phyloP scores from a whole-genome alignment of 495 filamentous ascomycete species.

The Podospora appendiculata region DNA sequence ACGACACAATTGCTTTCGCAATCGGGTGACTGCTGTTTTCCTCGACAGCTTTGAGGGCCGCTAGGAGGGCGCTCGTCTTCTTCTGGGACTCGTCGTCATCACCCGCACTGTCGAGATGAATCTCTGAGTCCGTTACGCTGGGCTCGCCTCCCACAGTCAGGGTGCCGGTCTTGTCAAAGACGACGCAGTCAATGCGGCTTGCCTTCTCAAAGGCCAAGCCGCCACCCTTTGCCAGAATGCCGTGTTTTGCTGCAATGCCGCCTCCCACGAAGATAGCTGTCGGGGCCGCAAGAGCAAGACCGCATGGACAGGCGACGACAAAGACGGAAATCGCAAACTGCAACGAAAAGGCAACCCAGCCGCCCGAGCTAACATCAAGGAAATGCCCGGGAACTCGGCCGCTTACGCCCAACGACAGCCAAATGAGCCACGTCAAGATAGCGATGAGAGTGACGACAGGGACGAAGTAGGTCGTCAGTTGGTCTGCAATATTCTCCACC shows the following conservation, averaged over 20 bases:
- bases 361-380: conserved; percentile 57
- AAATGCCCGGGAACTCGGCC: conserved; percentile 60
- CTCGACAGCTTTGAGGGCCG: conserved; percentile 60
- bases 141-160: conserved; percentile 80
- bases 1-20: conserved; percentile 68
- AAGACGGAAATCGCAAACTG: conserved; percentile 94
- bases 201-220: conserved; percentile 95
- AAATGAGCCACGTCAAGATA: conserved; percentile 74
- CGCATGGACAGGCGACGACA: conserved; percentile 91
- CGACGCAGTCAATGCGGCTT: conserved; percentile 73
- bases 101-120: conserved; percentile 18
- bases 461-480: conserved; percentile 82
- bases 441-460: conserved; percentile 76
- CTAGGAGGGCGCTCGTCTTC: conserved; percentile 20
- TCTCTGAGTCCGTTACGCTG: conserved; percentile 63
- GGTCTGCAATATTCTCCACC: conserved; percentile 76
- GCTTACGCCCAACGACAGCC: conserved; percentile 68
- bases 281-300: conserved; percentile 83
- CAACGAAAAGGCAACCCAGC: conserved; percentile 81
- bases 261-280: conserved; percentile 91
- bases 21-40: conserved; percentile 82
- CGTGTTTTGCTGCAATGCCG: conserved; percentile 78
- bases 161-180: conserved; percentile 96
- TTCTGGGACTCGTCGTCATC: neutral
- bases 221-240: conserved; percentile 90